These are phyloP conservation scores for Drechslerella coelobrocha DNA, from an alignment of 2,329 filamentous ascomycete species.

Conservation along the genomic window DNA sequence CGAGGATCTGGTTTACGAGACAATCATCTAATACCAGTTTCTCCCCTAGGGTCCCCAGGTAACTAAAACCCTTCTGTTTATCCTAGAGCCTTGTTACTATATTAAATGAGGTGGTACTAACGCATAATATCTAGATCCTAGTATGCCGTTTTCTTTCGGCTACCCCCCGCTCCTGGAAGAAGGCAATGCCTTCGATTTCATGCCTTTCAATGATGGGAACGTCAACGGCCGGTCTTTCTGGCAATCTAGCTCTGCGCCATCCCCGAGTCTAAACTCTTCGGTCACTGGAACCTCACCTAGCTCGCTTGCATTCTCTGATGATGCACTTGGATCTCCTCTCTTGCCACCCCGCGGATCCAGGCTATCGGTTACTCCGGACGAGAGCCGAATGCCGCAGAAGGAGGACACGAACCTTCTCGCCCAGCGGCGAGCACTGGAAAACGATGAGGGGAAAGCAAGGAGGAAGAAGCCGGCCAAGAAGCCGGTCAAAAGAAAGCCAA, in stretches of 20 bases:
- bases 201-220: not conserved
- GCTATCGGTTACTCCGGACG: not conserved
- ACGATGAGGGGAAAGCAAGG: conserved; percentile 7
- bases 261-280: not conserved
- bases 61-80: too few species aligned
- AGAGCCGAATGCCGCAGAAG: not conserved
- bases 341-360: not conserved
- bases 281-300: not conserved
- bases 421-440: conserved; percentile 2
- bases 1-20: not conserved
- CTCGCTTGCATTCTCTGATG: conserved; percentile 5
- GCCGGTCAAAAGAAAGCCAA: not conserved
- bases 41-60: too few species aligned
- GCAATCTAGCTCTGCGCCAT: not conserved
- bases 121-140: not conserved
- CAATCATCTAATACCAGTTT: too few species aligned
- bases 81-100: not conserved
- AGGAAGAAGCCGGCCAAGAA: conserved; percentile 11
- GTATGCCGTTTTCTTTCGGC: not conserved
- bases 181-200: conserved; percentile 1
- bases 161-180: not conserved
- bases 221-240: not conserved
- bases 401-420: conserved; percentile 20
- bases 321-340: conserved; percentile 16
- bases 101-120: not conserved